These are phyloP conservation scores for Sporothrix mexicana DNA, from an alignment of 2,329 filamentous ascomycete species.

Conservation along the genomic window DNA sequence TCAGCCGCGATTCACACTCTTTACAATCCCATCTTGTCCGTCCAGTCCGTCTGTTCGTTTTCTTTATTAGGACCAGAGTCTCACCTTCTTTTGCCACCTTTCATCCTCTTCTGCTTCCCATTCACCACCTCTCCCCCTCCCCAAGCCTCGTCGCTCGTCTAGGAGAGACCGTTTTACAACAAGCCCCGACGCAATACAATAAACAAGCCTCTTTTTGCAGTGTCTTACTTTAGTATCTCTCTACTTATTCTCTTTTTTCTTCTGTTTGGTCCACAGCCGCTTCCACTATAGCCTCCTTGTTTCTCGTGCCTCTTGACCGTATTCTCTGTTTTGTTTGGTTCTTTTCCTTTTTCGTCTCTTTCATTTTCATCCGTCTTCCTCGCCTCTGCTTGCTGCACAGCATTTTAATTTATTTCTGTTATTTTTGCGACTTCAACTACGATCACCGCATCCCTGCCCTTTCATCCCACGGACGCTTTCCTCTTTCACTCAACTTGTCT, in stretches of 20 bases:
- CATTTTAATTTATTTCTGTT: constrained; percentile 1
- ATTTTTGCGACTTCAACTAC: neutral
- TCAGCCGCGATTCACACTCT: constrained; percentile 16
- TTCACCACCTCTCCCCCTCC: no score
- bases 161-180: constrained; percentile 23
- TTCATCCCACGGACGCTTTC: neutral
- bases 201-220: constrained; percentile 21
- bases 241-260: neutral
- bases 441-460: neutral
- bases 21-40: neutral
- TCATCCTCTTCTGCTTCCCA: neutral
- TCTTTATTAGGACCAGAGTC: constrained; percentile 22
- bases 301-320: constrained; percentile 16
- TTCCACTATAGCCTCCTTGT: neutral
- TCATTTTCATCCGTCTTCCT: constrained; percentile 5
- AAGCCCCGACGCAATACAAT: neutral
- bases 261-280: neutral
- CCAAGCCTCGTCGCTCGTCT: constrained; percentile 12
- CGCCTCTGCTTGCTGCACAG: constrained; percentile 19
- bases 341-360: neutral
- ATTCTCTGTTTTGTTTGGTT: constrained; percentile 1
- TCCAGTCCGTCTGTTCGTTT: neutral
- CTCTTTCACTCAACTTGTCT: neutral
- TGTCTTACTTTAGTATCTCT: constrained; percentile 12
- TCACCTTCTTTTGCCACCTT: neutral